phyloP scores from a whole-genome alignment of 1,139 yeast genomes.

The Pichia sp. region DNA sequence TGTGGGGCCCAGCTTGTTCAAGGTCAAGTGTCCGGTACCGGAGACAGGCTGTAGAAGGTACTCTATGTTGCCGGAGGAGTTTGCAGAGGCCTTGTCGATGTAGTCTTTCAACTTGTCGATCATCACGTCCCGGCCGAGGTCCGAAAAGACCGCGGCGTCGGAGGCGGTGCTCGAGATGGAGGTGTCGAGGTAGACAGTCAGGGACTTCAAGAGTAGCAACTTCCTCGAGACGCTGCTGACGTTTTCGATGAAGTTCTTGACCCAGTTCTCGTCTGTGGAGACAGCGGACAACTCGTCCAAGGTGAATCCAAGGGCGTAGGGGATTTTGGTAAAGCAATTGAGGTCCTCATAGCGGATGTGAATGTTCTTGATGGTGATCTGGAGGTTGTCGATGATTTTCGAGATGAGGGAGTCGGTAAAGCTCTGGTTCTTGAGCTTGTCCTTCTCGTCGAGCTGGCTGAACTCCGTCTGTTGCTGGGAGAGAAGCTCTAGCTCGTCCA shows the following conservation, averaged over 20 bases:
- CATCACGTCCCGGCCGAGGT: conserved; percentile 25
- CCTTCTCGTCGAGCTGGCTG: conserved; percentile 36
- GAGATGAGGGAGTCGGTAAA: conserved; percentile 86
- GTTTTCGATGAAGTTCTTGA: conserved; percentile 76
- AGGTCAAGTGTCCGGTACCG: conserved; percentile 77
- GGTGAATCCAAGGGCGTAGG: conserved; percentile 80
- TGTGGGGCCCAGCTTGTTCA: conserved; percentile 75
- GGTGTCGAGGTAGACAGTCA: conserved; percentile 86
- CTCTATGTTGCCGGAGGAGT: conserved; percentile 40
- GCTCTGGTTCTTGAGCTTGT: conserved; percentile 55
- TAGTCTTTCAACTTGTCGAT: conserved; percentile 39
- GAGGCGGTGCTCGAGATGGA: conserved; percentile 31
- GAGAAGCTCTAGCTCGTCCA: conserved; percentile 65
- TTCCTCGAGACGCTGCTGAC: conserved; percentile 69
- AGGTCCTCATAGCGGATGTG: conserved; percentile 90
- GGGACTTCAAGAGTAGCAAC: conserved; percentile 65
- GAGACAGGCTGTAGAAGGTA: conserved; percentile 82
- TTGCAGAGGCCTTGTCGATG: conserved; percentile 32
- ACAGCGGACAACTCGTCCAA: conserved; percentile 86
- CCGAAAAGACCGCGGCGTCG: background rate
- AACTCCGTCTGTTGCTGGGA: conserved; percentile 29
- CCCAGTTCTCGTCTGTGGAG: conserved; percentile 83
- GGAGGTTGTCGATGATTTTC: conserved; percentile 88
- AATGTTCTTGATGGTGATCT: conserved; percentile 86
- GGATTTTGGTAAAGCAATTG: conserved; percentile 55